Evolutionary conservation across 805 yeast species (phyloP).

Genomic region (Kluyveromyces siamensis): DNA sequence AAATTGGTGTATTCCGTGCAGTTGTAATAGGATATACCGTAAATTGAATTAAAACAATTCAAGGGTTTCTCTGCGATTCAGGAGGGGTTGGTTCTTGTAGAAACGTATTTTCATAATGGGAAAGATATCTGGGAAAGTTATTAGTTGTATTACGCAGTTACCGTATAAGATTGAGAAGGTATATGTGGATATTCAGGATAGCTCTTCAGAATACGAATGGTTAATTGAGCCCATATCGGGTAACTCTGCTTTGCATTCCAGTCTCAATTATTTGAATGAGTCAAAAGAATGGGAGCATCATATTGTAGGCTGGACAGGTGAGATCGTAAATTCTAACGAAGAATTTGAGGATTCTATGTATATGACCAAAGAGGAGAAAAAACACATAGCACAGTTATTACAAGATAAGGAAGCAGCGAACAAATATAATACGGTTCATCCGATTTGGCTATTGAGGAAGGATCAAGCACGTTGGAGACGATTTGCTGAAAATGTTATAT

Average conservation of each 20-base stretch:
- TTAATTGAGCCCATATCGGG: conserved; percentile 63
- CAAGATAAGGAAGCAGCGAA: conserved; percentile 37
- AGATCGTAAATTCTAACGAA: conserved; percentile 35
- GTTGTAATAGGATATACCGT: too few relatives aligned
- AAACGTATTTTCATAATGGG: conserved; percentile 5
- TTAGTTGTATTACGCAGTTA: conserved; percentile 30
- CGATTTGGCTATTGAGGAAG: conserved; percentile 78
- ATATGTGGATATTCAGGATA: conserved; percentile 16
- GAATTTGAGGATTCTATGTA: conserved; percentile 46
- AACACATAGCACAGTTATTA: conserved; percentile 19
- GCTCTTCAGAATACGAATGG: conserved; percentile 31
- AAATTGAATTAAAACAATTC: too few relatives aligned
- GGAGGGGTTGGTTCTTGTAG: background rate
- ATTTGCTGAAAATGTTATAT: conserved; percentile 81
- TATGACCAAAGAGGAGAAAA: conserved; percentile 47
- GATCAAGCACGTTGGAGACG: conserved; percentile 79
- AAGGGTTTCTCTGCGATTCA: background rate
- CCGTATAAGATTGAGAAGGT: conserved; percentile 27
- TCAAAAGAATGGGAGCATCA: conserved; percentile 81
- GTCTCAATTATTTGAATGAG: conserved; percentile 50
- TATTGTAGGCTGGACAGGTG: conserved; percentile 94
- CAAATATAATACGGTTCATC: conserved; percentile 52
- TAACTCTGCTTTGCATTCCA: conserved; percentile 74
- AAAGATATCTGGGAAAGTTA: conserved; percentile 16
- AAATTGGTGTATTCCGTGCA: too few relatives aligned